A percentile compares a stretch with the other conserved stretches of the same genome.
phyloP scores from a whole-genome alignment of 1,284 basidiomycete species.

The Marasmius tenuissimus region DNA sequence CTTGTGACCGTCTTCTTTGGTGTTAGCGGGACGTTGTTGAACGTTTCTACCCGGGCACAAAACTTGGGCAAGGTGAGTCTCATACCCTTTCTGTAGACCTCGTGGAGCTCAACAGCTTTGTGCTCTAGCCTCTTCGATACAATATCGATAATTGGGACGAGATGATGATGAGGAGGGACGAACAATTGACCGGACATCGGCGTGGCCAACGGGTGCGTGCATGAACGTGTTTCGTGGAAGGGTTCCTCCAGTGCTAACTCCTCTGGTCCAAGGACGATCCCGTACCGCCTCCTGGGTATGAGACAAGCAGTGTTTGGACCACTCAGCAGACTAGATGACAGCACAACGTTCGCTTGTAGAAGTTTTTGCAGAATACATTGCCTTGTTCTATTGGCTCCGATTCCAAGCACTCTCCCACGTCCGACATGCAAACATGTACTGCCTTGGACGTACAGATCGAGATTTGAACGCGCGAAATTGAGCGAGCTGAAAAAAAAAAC shows the following conservation, averaged over 20 bases:
- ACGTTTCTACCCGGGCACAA: constrained; percentile 72
- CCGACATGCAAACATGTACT: not conserved
- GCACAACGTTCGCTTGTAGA: not conserved
- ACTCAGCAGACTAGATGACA: constrained; percentile 46
- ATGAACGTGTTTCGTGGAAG: not conserved
- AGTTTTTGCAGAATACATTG: not conserved
- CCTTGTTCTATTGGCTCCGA: not conserved
- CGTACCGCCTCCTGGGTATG: constrained; percentile 71
- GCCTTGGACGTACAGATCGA: too few relatives aligned
- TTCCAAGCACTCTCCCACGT: not conserved
- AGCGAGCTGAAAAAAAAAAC: too few relatives aligned
- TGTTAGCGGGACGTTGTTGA: constrained; percentile 83
- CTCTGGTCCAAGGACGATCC: constrained; percentile 61
- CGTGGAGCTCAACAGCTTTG: not conserved
- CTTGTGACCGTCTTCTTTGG: constrained; percentile 88
- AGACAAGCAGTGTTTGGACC: constrained; percentile 79
- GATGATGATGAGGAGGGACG: constrained; percentile 94
- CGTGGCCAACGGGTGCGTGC: constrained; percentile 81
- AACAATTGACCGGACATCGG: constrained; percentile 82
- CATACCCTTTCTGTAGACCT: not conserved
- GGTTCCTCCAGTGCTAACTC: constrained; percentile 3
- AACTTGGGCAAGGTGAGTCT: constrained; percentile 85
- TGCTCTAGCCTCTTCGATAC: constrained; percentile 75
- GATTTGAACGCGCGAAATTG: too few relatives aligned
- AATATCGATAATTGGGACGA: constrained; percentile 87